These are phyloP conservation scores for Massarina eburnea DNA, from an alignment of 2,329 filamentous ascomycete genomes.

Conservation along the genomic window DNA sequence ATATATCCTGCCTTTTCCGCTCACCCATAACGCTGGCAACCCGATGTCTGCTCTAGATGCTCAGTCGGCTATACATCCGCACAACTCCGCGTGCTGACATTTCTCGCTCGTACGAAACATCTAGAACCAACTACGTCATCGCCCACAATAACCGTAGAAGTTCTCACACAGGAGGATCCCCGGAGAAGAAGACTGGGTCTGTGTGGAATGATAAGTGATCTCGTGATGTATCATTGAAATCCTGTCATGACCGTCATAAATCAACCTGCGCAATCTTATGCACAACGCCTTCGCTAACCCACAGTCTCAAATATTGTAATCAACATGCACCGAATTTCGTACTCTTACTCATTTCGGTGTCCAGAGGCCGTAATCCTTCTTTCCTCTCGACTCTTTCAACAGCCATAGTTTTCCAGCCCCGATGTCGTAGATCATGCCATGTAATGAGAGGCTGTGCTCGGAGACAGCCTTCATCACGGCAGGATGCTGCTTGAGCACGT, in stretches of 20 bases:
- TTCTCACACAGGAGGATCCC: neutral
- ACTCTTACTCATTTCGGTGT: neutral
- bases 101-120: neutral
- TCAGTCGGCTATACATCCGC: neutral
- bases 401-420: slow-evolving; percentile 57
- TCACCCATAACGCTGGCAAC: neutral
- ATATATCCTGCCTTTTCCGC: neutral
- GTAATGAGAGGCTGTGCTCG: slow-evolving; percentile 71
- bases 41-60: neutral
- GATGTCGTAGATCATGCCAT: slow-evolving; percentile 76
- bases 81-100: neutral
- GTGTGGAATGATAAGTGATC: neutral
- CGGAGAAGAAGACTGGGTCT: neutral
- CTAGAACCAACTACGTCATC: neutral
- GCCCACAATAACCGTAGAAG: neutral
- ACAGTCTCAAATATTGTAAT: neutral
- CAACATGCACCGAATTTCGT: neutral
- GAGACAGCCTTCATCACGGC: slow-evolving; percentile 69
- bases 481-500: slow-evolving; percentile 68
- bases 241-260: neutral
- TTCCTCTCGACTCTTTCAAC: slow-evolving; percentile 42
- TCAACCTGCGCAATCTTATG: neutral
- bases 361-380: slow-evolving; percentile 20
- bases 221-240: neutral
- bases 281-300: slow-evolving; percentile 3